Percentiles rank a stretch among this genome's conserved stretches.
Evolutionary conservation across 1,284 basidiomycete genomes (phyloP).

Genomic region (Caloboletus firmus): DNA sequence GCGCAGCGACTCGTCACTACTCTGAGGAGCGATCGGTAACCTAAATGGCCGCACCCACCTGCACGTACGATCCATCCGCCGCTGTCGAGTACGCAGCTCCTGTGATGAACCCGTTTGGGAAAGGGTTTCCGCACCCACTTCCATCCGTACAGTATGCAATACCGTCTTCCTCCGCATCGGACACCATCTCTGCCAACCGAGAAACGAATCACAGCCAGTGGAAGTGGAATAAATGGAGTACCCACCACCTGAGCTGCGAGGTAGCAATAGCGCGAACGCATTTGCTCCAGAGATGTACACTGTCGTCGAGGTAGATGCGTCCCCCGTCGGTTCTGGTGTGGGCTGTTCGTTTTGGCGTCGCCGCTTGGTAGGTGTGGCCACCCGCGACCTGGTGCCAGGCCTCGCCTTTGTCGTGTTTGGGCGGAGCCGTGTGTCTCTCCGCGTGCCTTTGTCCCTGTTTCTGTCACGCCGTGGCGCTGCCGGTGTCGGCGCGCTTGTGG

Average conservation of each 20-base stretch:
- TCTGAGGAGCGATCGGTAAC: neutral
- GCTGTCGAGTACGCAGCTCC: conserved; percentile 41
- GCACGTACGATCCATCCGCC: conserved; percentile 44
- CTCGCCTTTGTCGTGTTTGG: neutral
- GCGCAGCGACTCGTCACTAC: neutral
- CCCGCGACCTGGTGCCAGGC: neutral
- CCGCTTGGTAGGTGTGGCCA: conserved; percentile 17
- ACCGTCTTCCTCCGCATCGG: conserved; percentile 45
- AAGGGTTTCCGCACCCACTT: conserved; percentile 32
- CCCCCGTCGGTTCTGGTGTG: conserved; percentile 48
- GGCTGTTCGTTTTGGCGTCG: conserved; percentile 37
- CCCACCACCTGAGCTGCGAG: conserved; percentile 39
- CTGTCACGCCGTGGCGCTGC: neutral
- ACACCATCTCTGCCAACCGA: conserved; percentile 39
- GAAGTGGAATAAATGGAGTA: neutral
- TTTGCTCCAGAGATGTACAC: conserved; percentile 39
- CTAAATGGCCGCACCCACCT: conserved; percentile 33
- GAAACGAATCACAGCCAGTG: neutral
- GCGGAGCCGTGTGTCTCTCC: neutral
- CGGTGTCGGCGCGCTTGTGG: neutral
- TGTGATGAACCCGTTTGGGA: conserved; percentile 44
- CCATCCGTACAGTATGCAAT: conserved; percentile 40
- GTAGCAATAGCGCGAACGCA: conserved; percentile 46
- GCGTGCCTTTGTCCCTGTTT: neutral
- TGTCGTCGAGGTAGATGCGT: conserved; percentile 39